Percentiles rank a stretch among this genome's conserved stretches.
These are phyloP conservation scores for Corniculantispora saksenae DNA, from an alignment of 2,329 filamentous ascomycete genomes.

Conservation along the genomic window DNA sequence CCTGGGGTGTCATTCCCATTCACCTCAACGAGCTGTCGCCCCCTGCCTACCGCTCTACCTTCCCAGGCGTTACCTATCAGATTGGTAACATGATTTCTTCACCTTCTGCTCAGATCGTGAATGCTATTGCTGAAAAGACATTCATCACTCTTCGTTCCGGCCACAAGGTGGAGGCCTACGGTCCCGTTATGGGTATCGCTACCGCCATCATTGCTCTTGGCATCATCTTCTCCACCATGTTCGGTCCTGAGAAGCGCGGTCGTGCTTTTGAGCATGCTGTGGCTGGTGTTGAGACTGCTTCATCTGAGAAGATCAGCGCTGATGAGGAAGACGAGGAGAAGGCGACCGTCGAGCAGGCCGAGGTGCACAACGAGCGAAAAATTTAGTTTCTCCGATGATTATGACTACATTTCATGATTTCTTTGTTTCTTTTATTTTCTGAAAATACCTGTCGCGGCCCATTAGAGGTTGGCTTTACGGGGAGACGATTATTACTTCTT, in stretches of 20 bases:
- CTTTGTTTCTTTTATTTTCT: background rate
- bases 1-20: constrained; percentile 69
- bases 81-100: constrained; percentile 74
- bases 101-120: constrained; percentile 75
- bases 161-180: constrained; percentile 66
- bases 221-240: constrained; percentile 65
- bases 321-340: constrained; percentile 33
- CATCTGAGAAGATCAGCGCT: constrained; percentile 32
- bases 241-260: constrained; percentile 75
- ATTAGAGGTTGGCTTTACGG: no score
- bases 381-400: background rate
- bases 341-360: constrained; percentile 22
- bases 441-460: background rate
- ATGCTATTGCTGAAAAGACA: constrained; percentile 67
- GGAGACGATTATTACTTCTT: no score
- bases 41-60: constrained; percentile 68
- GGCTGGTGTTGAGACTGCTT: constrained; percentile 34
- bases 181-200: constrained; percentile 72
- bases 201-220: constrained; percentile 75
- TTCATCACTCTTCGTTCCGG: constrained; percentile 57
- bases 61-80: constrained; percentile 73
- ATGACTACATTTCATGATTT: background rate
- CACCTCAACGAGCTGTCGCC: constrained; percentile 75
- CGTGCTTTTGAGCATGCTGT: constrained; percentile 65
- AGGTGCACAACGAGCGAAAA: background rate